Evolutionary conservation across 1,284 basidiomycete species (phyloP).

Genomic region (Amylostereum areolatum): DNA sequence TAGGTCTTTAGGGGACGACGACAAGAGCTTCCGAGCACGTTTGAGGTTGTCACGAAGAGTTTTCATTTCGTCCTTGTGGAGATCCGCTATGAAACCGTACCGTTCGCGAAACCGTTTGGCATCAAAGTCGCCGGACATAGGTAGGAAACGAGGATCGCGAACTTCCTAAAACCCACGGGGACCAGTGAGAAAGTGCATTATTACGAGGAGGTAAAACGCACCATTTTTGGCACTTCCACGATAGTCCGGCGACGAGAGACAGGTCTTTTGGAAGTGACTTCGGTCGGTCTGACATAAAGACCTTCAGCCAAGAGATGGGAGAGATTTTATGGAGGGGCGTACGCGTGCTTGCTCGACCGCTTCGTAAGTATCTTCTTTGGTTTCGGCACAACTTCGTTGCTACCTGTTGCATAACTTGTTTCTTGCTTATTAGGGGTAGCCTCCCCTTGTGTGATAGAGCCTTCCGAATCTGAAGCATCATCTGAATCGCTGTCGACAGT

Average conservation of each 20-base stretch:
- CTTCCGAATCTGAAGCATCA: conserved; percentile 15
- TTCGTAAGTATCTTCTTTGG: conserved; percentile 45
- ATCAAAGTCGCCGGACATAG: conserved; percentile 69
- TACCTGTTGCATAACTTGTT: conserved; percentile 27
- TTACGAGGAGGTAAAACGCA: conserved; percentile 27
- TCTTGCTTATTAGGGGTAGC: conserved; percentile 17
- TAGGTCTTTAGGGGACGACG: conserved; percentile 58
- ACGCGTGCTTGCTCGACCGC: conserved; percentile 87
- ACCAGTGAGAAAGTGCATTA: not conserved
- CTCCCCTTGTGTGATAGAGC: conserved; percentile 18
- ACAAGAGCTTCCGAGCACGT: conserved; percentile 63
- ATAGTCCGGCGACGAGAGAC: conserved; percentile 77
- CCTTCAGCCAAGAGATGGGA: not conserved
- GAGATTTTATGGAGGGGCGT: conserved; percentile 28
- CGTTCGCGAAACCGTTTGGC: conserved; percentile 64
- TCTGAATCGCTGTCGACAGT: conserved; percentile 29
- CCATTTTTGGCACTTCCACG: conserved; percentile 64
- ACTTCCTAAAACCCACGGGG: conserved; percentile 42
- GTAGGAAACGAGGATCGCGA: conserved; percentile 88
- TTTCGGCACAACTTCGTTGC: conserved; percentile 19
- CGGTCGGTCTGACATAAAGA: conserved; percentile 56
- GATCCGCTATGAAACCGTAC: conserved; percentile 74
- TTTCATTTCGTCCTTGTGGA: conserved; percentile 64
- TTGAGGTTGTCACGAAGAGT: conserved; percentile 64
- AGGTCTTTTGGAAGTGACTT: conserved; percentile 82